These are phyloP conservation scores for Venturia oleaginea DNA, from an alignment of 2,329 filamentous ascomycete species.

Conservation along the genomic window DNA sequence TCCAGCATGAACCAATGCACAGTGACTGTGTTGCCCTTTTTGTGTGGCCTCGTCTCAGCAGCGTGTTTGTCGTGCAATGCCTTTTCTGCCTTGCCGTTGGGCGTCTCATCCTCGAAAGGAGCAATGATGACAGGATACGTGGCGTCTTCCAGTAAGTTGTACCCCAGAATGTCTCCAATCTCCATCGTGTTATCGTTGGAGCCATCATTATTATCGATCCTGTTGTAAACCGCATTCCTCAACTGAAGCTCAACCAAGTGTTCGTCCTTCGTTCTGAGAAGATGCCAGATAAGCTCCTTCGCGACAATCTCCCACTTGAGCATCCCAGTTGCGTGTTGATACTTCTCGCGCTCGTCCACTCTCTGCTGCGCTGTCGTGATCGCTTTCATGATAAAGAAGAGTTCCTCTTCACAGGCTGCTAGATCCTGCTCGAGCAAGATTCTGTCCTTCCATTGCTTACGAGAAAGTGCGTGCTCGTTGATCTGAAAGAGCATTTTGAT, in stretches of 20 bases:
- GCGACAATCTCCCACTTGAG: slow-evolving; percentile 91
- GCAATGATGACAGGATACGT: slow-evolving; percentile 95
- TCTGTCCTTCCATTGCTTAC: slow-evolving; percentile 83
- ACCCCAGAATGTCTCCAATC: slow-evolving; percentile 75
- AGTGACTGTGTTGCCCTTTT: slow-evolving; percentile 48
- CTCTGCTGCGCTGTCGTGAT: slow-evolving; percentile 94
- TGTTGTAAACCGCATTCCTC: slow-evolving; percentile 82
- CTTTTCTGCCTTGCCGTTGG: slow-evolving; percentile 46
- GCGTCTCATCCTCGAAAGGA: slow-evolving; percentile 59
- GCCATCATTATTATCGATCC: slow-evolving; percentile 93
- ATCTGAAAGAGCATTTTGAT: slow-evolving; percentile 96
- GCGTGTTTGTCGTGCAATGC: neutral
- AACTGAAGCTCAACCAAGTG: slow-evolving; percentile 90
- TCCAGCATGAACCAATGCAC: slow-evolving; percentile 99
- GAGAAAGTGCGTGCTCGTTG: slow-evolving; percentile 77
- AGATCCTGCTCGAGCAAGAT: slow-evolving; percentile 84
- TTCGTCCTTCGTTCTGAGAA: slow-evolving; percentile 78
- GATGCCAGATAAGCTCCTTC: slow-evolving; percentile 92
- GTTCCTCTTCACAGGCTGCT: slow-evolving; percentile 81
- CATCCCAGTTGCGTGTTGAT: slow-evolving; percentile 66
- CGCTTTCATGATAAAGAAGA: slow-evolving; percentile 99
- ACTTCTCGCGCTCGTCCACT: slow-evolving; percentile 53
- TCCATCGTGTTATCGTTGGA: slow-evolving; percentile 91
- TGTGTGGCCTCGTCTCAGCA: neutral
- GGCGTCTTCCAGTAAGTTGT: slow-evolving; percentile 83